phyloP scores from a whole-genome alignment of 148 eudicot species.

The Silene conica region DNA sequence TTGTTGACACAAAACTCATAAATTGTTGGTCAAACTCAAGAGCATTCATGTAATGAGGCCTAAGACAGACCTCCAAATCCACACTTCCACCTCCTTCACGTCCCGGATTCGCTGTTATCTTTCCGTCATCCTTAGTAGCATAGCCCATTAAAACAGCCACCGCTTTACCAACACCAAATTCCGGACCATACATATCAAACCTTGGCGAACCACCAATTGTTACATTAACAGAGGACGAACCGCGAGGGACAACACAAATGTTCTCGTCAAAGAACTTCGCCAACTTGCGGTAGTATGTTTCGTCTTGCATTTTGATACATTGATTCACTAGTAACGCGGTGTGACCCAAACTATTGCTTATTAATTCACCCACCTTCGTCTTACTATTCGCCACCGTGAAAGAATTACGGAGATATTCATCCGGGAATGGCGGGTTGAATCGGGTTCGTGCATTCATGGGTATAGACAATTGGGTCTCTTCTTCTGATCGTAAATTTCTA shows the following conservation, averaged over 20 bases:
- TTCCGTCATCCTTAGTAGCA: conserved; percentile 70
- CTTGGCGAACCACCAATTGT: conserved; percentile 64
- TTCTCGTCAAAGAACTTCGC: neutral
- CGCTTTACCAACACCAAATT: conserved; percentile 66
- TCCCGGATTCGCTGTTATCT: conserved; percentile 68
- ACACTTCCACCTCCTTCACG: conserved; percentile 55
- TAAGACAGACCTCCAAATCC: conserved; percentile 62
- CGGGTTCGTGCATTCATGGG: neutral
- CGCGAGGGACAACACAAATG: neutral
- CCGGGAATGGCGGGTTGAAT: neutral
- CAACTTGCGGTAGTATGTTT: neutral
- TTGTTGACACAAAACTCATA: neutral
- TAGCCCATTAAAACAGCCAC: conserved; percentile 50
- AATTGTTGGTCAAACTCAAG: conserved; percentile 21
- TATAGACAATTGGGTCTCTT: neutral
- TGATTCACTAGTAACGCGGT: neutral
- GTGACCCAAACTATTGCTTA: neutral
- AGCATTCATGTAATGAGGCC: conserved; percentile 49
- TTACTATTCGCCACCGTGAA: neutral
- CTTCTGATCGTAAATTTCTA: neutral
- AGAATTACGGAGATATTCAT: neutral
- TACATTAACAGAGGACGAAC: neutral
- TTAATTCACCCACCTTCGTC: neutral
- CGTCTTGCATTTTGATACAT: neutral
- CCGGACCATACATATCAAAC: conserved; percentile 70